A percentile compares a stretch with the other conserved stretches of the same genome.
Conservation (phyloP, 352 stramenopile species). For the Globisporangium abappressorium region DNA sequence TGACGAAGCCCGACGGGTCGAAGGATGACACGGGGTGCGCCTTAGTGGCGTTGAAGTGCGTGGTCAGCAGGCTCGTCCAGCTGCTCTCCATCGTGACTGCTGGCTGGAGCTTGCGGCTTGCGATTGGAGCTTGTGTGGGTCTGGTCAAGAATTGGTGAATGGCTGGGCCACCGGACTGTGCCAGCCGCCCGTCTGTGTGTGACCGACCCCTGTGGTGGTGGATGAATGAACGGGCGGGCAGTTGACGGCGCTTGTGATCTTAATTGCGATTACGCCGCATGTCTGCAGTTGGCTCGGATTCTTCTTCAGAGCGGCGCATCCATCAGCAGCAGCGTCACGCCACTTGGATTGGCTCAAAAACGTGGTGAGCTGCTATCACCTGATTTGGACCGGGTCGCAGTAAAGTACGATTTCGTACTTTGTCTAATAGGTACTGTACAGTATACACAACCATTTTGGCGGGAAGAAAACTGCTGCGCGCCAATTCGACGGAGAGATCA, state of each 20-base stretch:
- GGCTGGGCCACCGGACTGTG: not conserved
- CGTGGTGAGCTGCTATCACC: not conserved
- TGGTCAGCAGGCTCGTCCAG: constrained; percentile 71
- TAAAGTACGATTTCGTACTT: constrained; percentile 13
- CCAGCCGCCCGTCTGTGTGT: no score
- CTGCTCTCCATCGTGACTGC: constrained; percentile 40
- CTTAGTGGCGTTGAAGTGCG: constrained; percentile 84
- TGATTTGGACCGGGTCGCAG: not conserved
- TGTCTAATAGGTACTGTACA: not conserved
- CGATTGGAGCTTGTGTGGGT: not conserved
- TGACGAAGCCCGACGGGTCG: constrained; percentile 84
- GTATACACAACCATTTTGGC: constrained; percentile 10
- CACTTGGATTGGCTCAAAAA: not conserved
- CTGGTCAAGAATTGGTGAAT: not conserved
- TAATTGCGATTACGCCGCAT: not conserved
- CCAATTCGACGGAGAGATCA: constrained; percentile 1
- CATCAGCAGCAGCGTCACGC: not conserved
- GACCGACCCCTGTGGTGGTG: not conserved
- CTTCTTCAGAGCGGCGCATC: not conserved
- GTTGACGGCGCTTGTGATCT: not conserved
- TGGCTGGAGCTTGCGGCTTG: not conserved
- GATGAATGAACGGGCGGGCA: not conserved
- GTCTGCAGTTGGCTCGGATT: not conserved
- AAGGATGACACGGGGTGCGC: constrained; percentile 79
- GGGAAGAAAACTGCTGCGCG: constrained; percentile 11